These are phyloP conservation scores for Termitomyces sp. DNA, from an alignment of 768 basidiomycete species.

Conservation along the genomic window DNA sequence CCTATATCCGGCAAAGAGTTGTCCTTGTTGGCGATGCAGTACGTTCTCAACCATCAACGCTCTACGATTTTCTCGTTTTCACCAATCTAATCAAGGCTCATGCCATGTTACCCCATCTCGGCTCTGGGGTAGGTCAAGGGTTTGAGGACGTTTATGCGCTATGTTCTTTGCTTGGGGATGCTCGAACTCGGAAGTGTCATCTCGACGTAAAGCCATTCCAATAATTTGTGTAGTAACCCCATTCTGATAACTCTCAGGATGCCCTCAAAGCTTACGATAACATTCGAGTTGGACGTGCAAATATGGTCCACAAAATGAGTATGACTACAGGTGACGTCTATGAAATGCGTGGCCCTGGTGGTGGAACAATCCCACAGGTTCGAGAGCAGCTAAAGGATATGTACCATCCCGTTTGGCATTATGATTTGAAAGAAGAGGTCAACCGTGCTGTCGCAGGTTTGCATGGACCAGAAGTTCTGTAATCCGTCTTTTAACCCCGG, in stretches of 20 bases:
- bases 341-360: conserved; percentile 30
- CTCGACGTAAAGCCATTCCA: conserved; percentile 28
- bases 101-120: conserved; percentile 54
- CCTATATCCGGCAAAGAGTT: conserved; percentile 36
- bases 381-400: conserved; percentile 28
- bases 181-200: conserved; percentile 31
- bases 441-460: conserved; percentile 19
- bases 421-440: conserved; percentile 39
- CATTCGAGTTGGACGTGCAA: conserved; percentile 40
- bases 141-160: conserved; percentile 50
- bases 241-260: conserved; percentile 21
- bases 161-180: conserved; percentile 37
- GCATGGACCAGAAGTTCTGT: conserved; percentile 2
- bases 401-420: conserved; percentile 45
- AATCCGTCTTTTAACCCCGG: neutral
- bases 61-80: neutral
- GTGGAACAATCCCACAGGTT: conserved; percentile 24
- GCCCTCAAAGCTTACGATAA: conserved; percentile 40
- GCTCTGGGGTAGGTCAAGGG: conserved; percentile 54
- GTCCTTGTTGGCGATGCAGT: conserved; percentile 54
- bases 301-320: conserved; percentile 40
- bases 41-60: conserved; percentile 10
- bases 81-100: conserved; percentile 34
- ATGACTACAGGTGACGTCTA: conserved; percentile 36
- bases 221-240: no score